phyloP scores from a whole-genome alignment of 1,284 basidiomycete genomes.

The Cutaneotrichosporon sp. region DNA sequence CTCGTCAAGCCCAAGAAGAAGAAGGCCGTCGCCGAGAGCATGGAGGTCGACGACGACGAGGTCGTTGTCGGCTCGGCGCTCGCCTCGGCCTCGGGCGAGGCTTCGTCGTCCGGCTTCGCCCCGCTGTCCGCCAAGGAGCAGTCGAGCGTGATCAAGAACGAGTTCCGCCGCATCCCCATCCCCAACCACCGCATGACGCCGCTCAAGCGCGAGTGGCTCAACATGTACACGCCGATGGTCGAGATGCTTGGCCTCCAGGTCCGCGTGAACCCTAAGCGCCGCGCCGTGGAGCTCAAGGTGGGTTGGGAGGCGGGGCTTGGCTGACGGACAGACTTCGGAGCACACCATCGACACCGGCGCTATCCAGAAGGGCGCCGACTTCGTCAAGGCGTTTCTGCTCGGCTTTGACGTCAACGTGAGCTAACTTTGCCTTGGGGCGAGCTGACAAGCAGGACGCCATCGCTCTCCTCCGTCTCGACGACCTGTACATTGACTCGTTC shows the following conservation, averaged over 20 bases:
- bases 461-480: slow-evolving; percentile 90
- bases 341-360: slow-evolving; percentile 89
- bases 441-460: slow-evolving; percentile 74
- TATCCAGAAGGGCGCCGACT: slow-evolving; percentile 97
- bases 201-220: slow-evolving; percentile 95
- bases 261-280: slow-evolving; percentile 88
- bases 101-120: slow-evolving; percentile 46
- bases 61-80: slow-evolving; percentile 29
- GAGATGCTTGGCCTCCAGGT: slow-evolving; percentile 94
- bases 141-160: slow-evolving; percentile 61
- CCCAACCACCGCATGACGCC: slow-evolving; percentile 98
- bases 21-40: slow-evolving; percentile 12
- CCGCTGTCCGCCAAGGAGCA: slow-evolving; percentile 41
- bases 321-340: slow-evolving; percentile 73
- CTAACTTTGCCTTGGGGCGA: neutral
- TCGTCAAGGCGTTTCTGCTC: slow-evolving; percentile 90
- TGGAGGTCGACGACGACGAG: slow-evolving; percentile 39
- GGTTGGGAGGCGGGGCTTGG: slow-evolving; percentile 40
- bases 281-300: slow-evolving; percentile 89
- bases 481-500: slow-evolving; percentile 96
- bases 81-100: slow-evolving; percentile 15
- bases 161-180: slow-evolving; percentile 80
- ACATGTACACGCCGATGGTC: slow-evolving; percentile 93
- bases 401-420: slow-evolving; percentile 89
- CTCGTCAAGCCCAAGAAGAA: slow-evolving; percentile 40